These are phyloP conservation scores for Ophiostoma angusticollis DNA, from an alignment of 2,329 filamentous ascomycete genomes.

Conservation along the genomic window DNA sequence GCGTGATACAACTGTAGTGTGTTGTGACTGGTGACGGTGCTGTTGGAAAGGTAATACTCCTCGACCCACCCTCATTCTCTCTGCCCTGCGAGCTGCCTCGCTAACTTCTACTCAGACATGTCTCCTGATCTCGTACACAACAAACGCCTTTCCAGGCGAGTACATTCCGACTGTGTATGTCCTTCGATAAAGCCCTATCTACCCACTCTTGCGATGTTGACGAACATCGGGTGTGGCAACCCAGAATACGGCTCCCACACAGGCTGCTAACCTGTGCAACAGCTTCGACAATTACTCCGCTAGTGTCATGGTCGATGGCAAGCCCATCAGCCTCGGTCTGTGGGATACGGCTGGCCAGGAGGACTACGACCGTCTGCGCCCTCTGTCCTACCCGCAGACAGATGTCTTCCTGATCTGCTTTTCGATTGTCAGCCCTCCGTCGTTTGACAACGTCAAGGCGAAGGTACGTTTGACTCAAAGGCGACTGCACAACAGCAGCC, in stretches of 20 bases:
- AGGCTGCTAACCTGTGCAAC: neutral
- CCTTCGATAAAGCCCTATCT: neutral
- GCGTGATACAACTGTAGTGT: slow-evolving; percentile 45
- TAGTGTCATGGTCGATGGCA: slow-evolving; percentile 97
- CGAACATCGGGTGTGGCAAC: too few relatives aligned
- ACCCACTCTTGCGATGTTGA: neutral
- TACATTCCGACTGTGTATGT: slow-evolving; percentile 96
- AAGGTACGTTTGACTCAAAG: slow-evolving; percentile 68
- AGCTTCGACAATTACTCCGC: slow-evolving; percentile 99
- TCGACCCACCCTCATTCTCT: neutral
- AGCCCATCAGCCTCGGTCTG: slow-evolving; percentile 88
- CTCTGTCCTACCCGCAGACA: slow-evolving; percentile 94
- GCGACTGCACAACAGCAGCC: too few relatives aligned
- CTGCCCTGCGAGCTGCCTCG: slow-evolving; percentile 4
- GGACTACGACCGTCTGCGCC: slow-evolving; percentile 91
- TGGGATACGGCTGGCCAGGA: slow-evolving; percentile 99
- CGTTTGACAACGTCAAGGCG: slow-evolving; percentile 96
- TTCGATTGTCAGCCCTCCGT: slow-evolving; percentile 93
- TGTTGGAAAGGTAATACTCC: slow-evolving; percentile 73
- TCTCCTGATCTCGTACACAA: slow-evolving; percentile 97
- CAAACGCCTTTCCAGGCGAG: slow-evolving; percentile 98
- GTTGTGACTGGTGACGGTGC: slow-evolving; percentile 99
- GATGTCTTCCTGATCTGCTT: slow-evolving; percentile 98
- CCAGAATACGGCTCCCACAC: too few relatives aligned
- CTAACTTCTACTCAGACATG: slow-evolving; percentile 58